phyloP scores from a whole-genome alignment of 1,284 basidiomycete species.

The Flammula alnicola region DNA sequence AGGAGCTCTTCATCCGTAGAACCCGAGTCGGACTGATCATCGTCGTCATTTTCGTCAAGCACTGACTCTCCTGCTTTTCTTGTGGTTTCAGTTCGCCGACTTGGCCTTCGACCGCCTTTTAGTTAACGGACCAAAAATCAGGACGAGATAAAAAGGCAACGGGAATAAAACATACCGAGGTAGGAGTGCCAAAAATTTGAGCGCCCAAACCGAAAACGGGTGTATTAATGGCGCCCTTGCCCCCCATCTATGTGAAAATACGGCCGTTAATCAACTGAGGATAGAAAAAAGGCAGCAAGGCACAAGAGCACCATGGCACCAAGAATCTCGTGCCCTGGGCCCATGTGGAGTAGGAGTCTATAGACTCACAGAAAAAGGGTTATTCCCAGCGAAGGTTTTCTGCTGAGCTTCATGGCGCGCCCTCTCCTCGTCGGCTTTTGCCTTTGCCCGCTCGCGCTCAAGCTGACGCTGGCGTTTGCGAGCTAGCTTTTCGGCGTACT shows the following conservation, averaged over 20 bases:
- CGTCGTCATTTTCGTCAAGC: constrained; percentile 38
- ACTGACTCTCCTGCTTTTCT: constrained; percentile 1
- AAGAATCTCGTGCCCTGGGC: too few species aligned
- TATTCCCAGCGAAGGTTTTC: constrained; percentile 42
- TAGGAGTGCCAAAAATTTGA: constrained; percentile 59
- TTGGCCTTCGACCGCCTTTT: background rate
- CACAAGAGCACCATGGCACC: too few species aligned
- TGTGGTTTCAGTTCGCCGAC: background rate
- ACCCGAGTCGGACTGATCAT: constrained; percentile 40
- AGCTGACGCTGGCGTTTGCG: constrained; percentile 43
- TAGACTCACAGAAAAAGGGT: constrained; percentile 71
- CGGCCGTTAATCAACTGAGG: constrained; percentile 1
- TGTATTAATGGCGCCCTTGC: constrained; percentile 23
- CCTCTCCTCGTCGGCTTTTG: constrained; percentile 28
- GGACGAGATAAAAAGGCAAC: background rate
- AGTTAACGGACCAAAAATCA: constrained; percentile 1
- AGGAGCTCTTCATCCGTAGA: constrained; percentile 52
- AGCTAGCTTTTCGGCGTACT: constrained; percentile 73
- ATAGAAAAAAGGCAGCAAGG: background rate
- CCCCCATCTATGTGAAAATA: constrained; percentile 11
- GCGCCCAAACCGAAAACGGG: constrained; percentile 59
- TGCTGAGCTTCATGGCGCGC: constrained; percentile 33
- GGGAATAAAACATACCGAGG: constrained; percentile 17
- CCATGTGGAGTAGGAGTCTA: constrained; percentile 1
- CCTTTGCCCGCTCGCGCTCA: constrained; percentile 44